Conservation (phyloP, 495 filamentous ascomycete species). For the Neurospora sp. region DNA sequence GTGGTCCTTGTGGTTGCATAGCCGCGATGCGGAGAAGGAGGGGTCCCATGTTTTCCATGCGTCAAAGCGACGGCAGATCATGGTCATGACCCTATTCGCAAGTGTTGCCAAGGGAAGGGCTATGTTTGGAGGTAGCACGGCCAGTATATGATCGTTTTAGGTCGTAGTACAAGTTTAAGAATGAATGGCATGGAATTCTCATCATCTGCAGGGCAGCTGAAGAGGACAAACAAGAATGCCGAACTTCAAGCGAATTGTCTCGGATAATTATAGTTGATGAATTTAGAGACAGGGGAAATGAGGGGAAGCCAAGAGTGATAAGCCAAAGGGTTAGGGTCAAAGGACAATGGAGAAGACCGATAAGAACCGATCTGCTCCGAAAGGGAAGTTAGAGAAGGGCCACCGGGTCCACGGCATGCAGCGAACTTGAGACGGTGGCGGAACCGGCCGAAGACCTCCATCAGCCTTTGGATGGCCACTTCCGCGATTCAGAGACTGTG, state of each 20-base stretch:
- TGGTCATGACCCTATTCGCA: neutral
- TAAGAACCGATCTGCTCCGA: neutral
- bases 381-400: neutral
- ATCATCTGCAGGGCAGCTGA: neutral
- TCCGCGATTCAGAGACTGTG: neutral
- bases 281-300: neutral
- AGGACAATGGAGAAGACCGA: neutral
- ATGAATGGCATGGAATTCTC: neutral
- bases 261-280: neutral
- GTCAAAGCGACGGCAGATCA: neutral
- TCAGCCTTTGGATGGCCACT: neutral
- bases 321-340: neutral
- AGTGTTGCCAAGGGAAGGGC: neutral
- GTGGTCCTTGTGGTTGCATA: neutral
- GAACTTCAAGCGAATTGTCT: neutral
- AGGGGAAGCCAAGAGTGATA: neutral
- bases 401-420: neutral
- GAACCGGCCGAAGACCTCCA: neutral
- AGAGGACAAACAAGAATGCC: neutral
- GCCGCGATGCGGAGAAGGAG: neutral
- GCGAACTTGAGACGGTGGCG: neutral
- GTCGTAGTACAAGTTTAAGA: neutral
- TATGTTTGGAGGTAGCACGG: neutral
- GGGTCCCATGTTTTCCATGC: neutral
- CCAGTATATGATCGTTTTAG: neutral